Evolutionary conservation across 371 early-diverging fungal species (phyloP), one percentile per base, ranked within the genome.

Genomic region (Mucor plumbeus): DNA sequence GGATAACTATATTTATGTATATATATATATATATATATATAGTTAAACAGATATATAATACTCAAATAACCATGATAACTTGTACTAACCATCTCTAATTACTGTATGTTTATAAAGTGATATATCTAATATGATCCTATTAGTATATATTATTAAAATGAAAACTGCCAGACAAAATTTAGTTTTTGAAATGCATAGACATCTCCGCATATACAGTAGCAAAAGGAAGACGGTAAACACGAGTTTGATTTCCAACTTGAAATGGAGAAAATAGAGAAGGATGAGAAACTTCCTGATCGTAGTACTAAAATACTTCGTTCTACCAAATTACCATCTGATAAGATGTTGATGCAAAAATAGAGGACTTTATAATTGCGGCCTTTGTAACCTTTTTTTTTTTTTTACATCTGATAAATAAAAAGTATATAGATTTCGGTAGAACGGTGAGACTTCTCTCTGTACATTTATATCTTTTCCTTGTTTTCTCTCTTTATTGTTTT

Each of bases 291-390:
- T 53, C 62, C 15, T 50, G 21, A 21, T 62, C 53, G 50, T 61
- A 13, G 61, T 62, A 50, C 62, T 10, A n/a, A 14, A 34, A 34
- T 2, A 61, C 3, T 26, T 11, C 38, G 11, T 38, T 9, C 38
- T 13, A 13, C 26, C 26, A 13, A 21, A 4, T 64, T 44, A 19
- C 57, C 31, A 64, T 64, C 64, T 64, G 64, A 64, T 64, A 64
- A 64, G 64, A 57, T 62, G 48, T 39, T 36, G 43, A 44, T 33
- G 21, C 35, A n/a, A 62, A 39, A 38, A 35, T 26, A n/a, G 61
- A 50, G 26, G 48, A 4, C 43, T 15, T 43, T 43, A 43, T 43
- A 43, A 13, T 43, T 15, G 48, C 48, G 48, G 48, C 4, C 48
- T 21, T 19, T 19, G 9, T 48, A 48, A 26, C 11, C 33, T 34